phyloP scores from a whole-genome alignment of 371 early-diverging fungal species.

The Zychaea mexicana region DNA sequence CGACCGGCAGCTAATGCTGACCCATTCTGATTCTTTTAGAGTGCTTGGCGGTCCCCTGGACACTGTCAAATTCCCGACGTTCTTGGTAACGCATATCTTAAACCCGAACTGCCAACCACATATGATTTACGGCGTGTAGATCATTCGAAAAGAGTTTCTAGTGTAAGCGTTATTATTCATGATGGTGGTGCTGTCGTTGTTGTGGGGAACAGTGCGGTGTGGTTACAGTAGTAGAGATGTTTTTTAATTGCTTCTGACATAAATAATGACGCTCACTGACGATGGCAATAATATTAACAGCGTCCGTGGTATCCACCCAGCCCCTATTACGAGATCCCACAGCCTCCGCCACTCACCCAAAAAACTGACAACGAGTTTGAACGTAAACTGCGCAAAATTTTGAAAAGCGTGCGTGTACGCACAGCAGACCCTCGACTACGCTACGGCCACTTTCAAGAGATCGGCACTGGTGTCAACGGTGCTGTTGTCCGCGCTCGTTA shows the following conservation, averaged over 20 bases:
- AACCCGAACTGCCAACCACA: conserved; percentile 11
- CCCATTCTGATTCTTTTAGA: conserved; percentile 13
- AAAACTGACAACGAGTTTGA: conserved; percentile 41
- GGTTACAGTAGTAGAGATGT: not conserved
- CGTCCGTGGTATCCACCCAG: conserved; percentile 54
- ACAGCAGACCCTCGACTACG: conserved; percentile 38
- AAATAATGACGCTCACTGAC: too few species aligned
- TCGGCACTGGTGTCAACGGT: conserved; percentile 56
- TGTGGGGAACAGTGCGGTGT: too few species aligned
- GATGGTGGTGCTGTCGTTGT: too few species aligned
- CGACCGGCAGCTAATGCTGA: not conserved
- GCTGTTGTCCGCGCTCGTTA: conserved; percentile 44
- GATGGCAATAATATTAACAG: too few species aligned
- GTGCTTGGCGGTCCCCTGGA: conserved; percentile 46
- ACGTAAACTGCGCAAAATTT: conserved; percentile 34
- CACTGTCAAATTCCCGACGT: conserved; percentile 49
- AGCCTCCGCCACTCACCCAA: conserved; percentile 30
- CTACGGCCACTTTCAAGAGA: conserved; percentile 50
- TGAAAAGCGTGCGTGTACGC: conserved; percentile 35
- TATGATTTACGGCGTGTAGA: conserved; percentile 36
- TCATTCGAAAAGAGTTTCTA: conserved; percentile 34
- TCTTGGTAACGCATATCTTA: conserved; percentile 44
- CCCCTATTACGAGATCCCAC: conserved; percentile 39
- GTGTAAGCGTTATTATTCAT: conserved; percentile 21
- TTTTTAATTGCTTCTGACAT: not conserved